Evolutionary conservation across 2,329 filamentous ascomycete species (phyloP).

Genomic region (Domatiomyces globalis): DNA sequence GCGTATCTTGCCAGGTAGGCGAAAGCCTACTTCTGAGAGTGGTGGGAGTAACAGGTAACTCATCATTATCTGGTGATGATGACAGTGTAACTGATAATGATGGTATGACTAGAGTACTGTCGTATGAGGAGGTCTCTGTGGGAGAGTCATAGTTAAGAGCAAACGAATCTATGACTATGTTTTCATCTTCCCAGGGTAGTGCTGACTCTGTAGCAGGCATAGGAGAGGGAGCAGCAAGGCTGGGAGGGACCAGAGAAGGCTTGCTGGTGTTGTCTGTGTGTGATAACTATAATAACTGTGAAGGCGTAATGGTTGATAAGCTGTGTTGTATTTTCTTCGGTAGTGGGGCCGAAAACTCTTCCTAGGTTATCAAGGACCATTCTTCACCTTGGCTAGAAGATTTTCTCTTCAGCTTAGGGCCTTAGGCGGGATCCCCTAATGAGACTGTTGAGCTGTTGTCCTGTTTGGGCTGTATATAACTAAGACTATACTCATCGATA

Average conservation of each 20-base stretch:
- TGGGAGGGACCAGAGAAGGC: background rate
- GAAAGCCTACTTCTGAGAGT: no score
- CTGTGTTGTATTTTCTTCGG: background rate
- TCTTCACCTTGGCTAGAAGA: background rate
- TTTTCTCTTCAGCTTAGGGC: background rate
- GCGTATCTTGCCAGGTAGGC: no score
- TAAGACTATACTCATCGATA: conserved; percentile 3
- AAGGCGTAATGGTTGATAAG: background rate
- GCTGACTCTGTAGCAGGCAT: background rate
- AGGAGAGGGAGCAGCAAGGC: background rate
- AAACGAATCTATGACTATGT: background rate
- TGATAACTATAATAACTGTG: background rate
- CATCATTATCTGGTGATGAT: no score
- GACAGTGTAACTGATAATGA: no score
- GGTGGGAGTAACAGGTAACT: no score
- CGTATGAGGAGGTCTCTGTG: background rate
- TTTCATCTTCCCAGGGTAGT: background rate
- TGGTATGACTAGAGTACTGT: no score
- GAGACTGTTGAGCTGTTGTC: background rate
- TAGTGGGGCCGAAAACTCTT: background rate
- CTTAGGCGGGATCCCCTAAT: background rate
- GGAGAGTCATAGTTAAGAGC: background rate
- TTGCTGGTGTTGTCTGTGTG: background rate
- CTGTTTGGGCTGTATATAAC: background rate
- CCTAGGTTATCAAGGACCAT: no score